These are phyloP conservation scores for Solanum hybrid DNA, from an alignment of 305 asterid species.

Conservation along the genomic window DNA sequence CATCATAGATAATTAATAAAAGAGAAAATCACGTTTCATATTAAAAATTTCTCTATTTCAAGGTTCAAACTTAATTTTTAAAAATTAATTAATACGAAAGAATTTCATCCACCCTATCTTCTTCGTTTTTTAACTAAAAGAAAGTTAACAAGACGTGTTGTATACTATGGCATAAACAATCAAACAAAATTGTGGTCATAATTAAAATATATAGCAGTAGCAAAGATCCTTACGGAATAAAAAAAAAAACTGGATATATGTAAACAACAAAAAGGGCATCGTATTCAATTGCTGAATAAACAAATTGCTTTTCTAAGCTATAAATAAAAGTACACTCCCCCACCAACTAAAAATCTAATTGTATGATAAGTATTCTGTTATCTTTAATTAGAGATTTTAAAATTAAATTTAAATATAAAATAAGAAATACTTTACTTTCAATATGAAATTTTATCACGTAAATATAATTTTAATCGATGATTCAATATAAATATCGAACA, in stretches of 20 bases:
- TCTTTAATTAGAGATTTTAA: background rate
- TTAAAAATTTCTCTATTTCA: background rate
- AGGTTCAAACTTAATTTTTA: background rate
- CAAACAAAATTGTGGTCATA: background rate
- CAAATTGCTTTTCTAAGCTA: background rate
- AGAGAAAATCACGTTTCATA: background rate
- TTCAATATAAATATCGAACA: background rate
- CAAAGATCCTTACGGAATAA: background rate
- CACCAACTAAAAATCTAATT: background rate
- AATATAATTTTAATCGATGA: background rate
- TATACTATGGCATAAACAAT: background rate
- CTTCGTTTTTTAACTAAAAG: background rate
- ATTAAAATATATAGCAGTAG: background rate
- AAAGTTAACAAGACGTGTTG: background rate
- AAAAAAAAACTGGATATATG: background rate
- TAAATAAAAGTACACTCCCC: background rate
- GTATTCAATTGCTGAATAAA: background rate
- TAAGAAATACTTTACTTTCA: too few relatives aligned
- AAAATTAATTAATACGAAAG: background rate
- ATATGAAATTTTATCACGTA: rapidly evolving
- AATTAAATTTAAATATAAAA: background rate
- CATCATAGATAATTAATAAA: background rate
- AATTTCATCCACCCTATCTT: background rate
- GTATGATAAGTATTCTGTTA: background rate
- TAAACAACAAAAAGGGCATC: background rate